Percentiles rank a stretch among this genome's conserved stretches.
These are phyloP conservation scores for Aureobasidium sp. DNA, from an alignment of 2,329 filamentous ascomycete genomes.

Conservation along the genomic window DNA sequence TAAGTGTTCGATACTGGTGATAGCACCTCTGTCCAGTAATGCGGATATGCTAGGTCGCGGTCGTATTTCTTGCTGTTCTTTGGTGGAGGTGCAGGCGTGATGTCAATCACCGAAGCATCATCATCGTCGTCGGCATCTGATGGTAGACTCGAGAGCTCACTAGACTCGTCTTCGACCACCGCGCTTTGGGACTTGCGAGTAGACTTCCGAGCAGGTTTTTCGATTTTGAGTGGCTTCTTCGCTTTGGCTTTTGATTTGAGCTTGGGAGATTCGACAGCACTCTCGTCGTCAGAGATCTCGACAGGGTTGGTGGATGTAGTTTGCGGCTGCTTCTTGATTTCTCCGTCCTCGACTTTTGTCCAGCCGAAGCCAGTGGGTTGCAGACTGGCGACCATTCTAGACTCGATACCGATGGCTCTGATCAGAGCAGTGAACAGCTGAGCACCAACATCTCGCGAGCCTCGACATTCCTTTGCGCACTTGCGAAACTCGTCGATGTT, in stretches of 20 bases:
- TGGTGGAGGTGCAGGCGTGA: slow-evolving; percentile 41
- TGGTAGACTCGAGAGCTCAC: slow-evolving; percentile 36
- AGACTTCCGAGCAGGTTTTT: slow-evolving; percentile 24
- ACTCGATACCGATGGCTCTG: slow-evolving; percentile 72
- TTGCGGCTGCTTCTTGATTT: slow-evolving; percentile 33
- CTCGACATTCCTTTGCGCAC: slow-evolving; percentile 62
- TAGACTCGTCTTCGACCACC: slow-evolving; percentile 42
- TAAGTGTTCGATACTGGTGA: slow-evolving; percentile 75
- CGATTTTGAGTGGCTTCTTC: slow-evolving; percentile 16
- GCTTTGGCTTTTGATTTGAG: slow-evolving; percentile 14
- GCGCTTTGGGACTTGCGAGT: slow-evolving; percentile 33
- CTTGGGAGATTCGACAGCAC: background rate
- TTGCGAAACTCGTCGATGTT: slow-evolving; percentile 60
- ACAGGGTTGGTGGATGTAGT: slow-evolving; percentile 7
- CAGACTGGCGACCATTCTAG: slow-evolving; percentile 74
- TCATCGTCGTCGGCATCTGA: slow-evolving; percentile 40
- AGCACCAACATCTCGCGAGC: slow-evolving; percentile 79
- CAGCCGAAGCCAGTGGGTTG: slow-evolving; percentile 87
- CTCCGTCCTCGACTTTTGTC: slow-evolving; percentile 77
- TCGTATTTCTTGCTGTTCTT: slow-evolving; percentile 55
- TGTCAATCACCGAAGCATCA: slow-evolving; percentile 50
- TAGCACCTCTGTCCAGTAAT: slow-evolving; percentile 88
- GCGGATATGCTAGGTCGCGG: slow-evolving; percentile 70
- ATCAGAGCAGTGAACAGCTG: slow-evolving; percentile 86
- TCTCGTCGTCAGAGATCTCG: slow-evolving; percentile 18